A percentile compares a stretch with the other conserved stretches of the same genome.
These are phyloP conservation scores for Colletotrichum kahawae DNA, from an alignment of 2,329 filamentous ascomycete species.

Conservation along the genomic window DNA sequence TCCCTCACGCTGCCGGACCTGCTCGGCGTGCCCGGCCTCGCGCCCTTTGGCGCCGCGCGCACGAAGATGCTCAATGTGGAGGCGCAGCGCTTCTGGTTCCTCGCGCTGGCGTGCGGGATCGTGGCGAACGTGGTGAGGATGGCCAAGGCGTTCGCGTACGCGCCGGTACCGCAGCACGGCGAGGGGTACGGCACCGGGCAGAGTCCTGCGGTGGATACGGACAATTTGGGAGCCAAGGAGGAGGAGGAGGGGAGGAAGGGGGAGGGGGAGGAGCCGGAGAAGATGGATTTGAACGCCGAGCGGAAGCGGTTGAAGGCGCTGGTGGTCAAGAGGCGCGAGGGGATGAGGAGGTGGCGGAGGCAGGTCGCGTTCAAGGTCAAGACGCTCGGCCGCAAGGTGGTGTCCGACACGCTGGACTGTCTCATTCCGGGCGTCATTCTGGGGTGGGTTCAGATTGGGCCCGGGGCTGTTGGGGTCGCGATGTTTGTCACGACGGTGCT, in stretches of 20 bases:
- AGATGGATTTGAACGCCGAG: conserved; percentile 31
- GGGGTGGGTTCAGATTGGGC: conserved; percentile 62
- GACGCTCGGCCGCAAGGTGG: conserved; percentile 50
- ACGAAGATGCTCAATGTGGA: conserved; percentile 58
- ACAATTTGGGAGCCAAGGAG: conserved; percentile 15
- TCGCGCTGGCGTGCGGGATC: conserved; percentile 59
- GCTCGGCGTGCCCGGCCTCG: conserved; percentile 48
- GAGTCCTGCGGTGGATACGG: conserved; percentile 20
- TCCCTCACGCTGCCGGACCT: conserved; percentile 65
- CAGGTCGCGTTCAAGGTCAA: conserved; percentile 33
- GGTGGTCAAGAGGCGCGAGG: conserved; percentile 36
- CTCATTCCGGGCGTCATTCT: conserved; percentile 64
- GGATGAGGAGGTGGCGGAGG: conserved; percentile 33
- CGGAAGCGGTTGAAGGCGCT: conserved; percentile 39
- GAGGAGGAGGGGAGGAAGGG: conserved; percentile 6
- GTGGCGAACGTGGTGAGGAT: conserved; percentile 47
- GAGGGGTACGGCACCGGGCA: conserved; percentile 31
- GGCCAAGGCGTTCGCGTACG: conserved; percentile 37
- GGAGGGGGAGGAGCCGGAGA: background rate
- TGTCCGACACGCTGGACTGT: conserved; percentile 66
- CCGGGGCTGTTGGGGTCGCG: conserved; percentile 58
- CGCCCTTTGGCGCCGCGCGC: conserved; percentile 57
- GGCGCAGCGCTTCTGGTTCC: conserved; percentile 74
- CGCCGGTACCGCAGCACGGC: conserved; percentile 37
- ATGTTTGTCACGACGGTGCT: conserved; percentile 68